Conservation (phyloP, 2,329 filamentous ascomycete genomes). For the Ceratocystis eucalypticola region DNA sequence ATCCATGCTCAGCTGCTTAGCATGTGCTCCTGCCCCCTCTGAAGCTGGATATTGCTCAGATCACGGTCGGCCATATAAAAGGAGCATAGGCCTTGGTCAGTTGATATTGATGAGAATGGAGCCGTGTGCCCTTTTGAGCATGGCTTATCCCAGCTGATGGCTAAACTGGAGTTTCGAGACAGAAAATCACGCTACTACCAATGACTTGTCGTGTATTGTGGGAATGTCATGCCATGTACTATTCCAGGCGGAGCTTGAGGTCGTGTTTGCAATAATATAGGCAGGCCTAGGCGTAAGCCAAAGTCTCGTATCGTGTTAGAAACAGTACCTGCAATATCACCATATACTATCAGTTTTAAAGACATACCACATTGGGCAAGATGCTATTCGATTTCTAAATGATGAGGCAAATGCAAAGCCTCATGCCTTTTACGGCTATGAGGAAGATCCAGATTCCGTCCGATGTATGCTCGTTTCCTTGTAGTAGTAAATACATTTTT, state of each 20-base stretch:
- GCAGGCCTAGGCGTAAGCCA: background rate
- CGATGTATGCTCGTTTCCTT: conserved; percentile 9
- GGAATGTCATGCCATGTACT: background rate
- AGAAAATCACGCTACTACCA: conserved; percentile 3
- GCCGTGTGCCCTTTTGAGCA: conserved; percentile 1
- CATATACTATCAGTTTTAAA: background rate
- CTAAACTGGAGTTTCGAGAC: background rate
- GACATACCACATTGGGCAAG: background rate
- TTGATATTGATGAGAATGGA: background rate
- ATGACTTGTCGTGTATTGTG: background rate
- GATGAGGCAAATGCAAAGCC: conserved; percentile 16
- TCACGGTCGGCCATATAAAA: background rate
- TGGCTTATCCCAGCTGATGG: conserved; percentile 1
- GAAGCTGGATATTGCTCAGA: conserved; percentile 1
- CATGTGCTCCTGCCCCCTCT: background rate
- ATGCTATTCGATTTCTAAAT: conserved; percentile 2
- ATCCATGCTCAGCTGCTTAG: background rate
- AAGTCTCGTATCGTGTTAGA: background rate
- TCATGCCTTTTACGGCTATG: conserved; percentile 9
- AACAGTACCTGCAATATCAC: background rate
- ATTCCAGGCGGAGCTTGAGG: background rate
- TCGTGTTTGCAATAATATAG: too few species aligned
- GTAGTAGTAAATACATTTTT: conserved; percentile 6
- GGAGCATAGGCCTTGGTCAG: background rate
- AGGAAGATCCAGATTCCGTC: conserved; percentile 14